Evolutionary conservation across 202 grass and related monocot species (phyloP).

Genomic region (Thinopyrum obtusiflorum): DNA sequence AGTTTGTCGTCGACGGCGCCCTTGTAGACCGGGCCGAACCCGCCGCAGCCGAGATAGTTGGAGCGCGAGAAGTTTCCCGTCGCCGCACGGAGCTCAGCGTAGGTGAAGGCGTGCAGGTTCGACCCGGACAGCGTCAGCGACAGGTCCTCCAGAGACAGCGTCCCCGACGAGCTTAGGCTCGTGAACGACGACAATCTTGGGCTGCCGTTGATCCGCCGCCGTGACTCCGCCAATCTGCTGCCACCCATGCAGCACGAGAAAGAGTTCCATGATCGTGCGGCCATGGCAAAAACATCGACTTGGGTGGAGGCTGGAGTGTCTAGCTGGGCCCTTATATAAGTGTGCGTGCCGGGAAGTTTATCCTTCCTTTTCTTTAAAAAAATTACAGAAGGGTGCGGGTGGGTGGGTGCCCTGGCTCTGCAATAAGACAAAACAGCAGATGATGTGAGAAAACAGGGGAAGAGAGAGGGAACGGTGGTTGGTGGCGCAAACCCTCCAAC

Average conservation of each 20-base stretch:
- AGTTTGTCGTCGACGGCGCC: too few relatives aligned
- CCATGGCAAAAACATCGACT: constrained; percentile 22
- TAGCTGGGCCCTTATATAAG: constrained; percentile 36
- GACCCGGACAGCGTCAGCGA: constrained; percentile 33
- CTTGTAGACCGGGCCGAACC: constrained; percentile 53
- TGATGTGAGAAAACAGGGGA: constrained; percentile 43
- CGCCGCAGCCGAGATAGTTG: constrained; percentile 58
- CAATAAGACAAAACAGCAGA: constrained; percentile 20
- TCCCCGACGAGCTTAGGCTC: constrained; percentile 62
- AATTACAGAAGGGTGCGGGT: too few relatives aligned
- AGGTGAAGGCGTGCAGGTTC: constrained; percentile 48
- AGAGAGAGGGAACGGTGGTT: not conserved
- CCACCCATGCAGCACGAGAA: constrained; percentile 45
- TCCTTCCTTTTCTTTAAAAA: too few relatives aligned
- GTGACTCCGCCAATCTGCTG: not conserved
- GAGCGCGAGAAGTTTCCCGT: constrained; percentile 42
- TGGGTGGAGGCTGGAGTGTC: not conserved
- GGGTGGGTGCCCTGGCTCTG: not conserved
- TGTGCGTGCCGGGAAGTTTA: too few relatives aligned
- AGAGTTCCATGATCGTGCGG: constrained; percentile 17
- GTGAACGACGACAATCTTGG: constrained; percentile 38
- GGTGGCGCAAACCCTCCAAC: not conserved
- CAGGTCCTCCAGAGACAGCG: constrained; percentile 67
- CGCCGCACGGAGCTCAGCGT: constrained; percentile 38
- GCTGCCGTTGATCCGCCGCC: constrained; percentile 28